Percentiles rank a stretch among this genome's conserved stretches.
These are phyloP conservation scores for Coemansia sp. DNA, from an alignment of 371 early-diverging fungal genomes.

Conservation along the genomic window DNA sequence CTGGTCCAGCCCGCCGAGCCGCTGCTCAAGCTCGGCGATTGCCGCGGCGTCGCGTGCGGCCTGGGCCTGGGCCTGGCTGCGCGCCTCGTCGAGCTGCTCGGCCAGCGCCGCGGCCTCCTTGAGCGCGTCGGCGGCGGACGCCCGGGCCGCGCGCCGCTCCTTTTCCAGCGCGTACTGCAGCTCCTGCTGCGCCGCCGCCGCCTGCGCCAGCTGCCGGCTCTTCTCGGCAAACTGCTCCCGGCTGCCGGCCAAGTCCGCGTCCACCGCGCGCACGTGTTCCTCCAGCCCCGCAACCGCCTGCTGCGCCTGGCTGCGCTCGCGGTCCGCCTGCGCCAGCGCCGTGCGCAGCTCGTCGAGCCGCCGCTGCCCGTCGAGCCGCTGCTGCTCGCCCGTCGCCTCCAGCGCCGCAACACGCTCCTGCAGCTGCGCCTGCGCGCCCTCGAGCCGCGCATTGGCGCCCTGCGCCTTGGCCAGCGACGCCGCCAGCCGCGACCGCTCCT, in stretches of 20 bases:
- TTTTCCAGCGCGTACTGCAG: constrained; percentile 41
- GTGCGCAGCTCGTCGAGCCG: constrained; percentile 5
- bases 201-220: constrained; percentile 39
- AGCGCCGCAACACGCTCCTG: constrained; percentile 19
- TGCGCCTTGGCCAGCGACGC: constrained; percentile 39
- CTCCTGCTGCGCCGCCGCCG: constrained; percentile 36
- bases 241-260: constrained; percentile 47
- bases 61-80: constrained; percentile 12
- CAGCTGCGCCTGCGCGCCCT: constrained; percentile 23
- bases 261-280: constrained; percentile 40
- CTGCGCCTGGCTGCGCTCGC: background rate
- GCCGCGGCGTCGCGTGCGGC: constrained; percentile 5
- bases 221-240: constrained; percentile 52
- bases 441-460: constrained; percentile 21
- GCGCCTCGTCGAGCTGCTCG: constrained; percentile 25
- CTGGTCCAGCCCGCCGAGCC: constrained; percentile 30
- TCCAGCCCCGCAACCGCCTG: constrained; percentile 11
- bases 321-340: background rate
- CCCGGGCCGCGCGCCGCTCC: constrained; percentile 30
- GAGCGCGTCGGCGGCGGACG: constrained; percentile 14
- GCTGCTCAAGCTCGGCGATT: constrained; percentile 16
- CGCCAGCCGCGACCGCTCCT: constrained; percentile 31
- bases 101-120: constrained; percentile 18
- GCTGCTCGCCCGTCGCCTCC: no score
- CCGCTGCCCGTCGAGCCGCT: constrained; percentile 4